A percentile compares a stretch with the other conserved stretches of the same genome.
These are phyloP conservation scores for Leonotis leonurus DNA, from an alignment of 257 asterid genomes.

Conservation along the genomic window DNA sequence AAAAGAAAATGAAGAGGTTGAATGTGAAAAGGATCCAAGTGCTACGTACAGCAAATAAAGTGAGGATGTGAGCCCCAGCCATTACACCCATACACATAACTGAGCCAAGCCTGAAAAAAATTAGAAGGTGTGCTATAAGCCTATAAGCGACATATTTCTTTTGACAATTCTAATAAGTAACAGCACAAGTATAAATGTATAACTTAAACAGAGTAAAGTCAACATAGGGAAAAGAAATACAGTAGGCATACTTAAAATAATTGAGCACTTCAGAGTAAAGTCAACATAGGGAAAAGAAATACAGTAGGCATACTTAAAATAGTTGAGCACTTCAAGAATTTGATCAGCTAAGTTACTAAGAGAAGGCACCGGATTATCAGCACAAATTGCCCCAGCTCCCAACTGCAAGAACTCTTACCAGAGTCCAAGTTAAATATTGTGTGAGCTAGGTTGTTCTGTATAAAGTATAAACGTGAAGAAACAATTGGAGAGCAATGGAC, in stretches of 20 bases:
- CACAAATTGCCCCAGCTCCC: slow-evolving; percentile 80
- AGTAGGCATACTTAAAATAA: slow-evolving; percentile 55
- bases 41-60: slow-evolving; percentile 71
- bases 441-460: slow-evolving; percentile 34
- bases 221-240: background rate
- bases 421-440: slow-evolving; percentile 38
- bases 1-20: too few species aligned
- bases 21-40: background rate
- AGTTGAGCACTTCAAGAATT: slow-evolving; percentile 76
- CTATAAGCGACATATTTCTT: slow-evolving; percentile 11
- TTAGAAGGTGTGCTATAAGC: slow-evolving; percentile 6
- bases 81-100: slow-evolving; percentile 95
- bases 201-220: background rate
- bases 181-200: background rate
- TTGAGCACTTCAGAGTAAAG: slow-evolving; percentile 88
- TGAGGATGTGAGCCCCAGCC: slow-evolving; percentile 88
- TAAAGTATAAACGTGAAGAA: background rate
- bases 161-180: background rate
- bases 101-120: slow-evolving; percentile 72
- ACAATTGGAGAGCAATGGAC: background rate
- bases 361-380: slow-evolving; percentile 51
- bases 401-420: slow-evolving; percentile 86
- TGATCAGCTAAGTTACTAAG: slow-evolving; percentile 78
- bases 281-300: background rate
- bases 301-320: slow-evolving; percentile 52